Percentiles rank a stretch among this genome's conserved stretches.
Evolutionary conservation across 192 early-diverging fungal species (phyloP).

Genomic region (Backusella macrospora): DNA sequence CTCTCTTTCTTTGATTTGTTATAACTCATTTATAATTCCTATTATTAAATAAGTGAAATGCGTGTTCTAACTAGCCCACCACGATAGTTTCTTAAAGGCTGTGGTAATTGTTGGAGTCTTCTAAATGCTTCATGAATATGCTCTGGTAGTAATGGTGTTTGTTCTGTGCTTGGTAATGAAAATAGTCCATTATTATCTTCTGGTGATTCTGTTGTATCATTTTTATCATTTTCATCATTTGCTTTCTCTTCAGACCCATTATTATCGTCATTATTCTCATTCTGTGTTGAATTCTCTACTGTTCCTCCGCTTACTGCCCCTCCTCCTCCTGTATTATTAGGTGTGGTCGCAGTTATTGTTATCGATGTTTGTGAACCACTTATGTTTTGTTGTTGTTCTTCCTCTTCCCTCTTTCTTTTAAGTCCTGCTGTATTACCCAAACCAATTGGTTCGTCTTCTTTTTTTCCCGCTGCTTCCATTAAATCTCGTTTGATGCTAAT

Average conservation of each 20-base stretch:
- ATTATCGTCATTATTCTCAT: not conserved
- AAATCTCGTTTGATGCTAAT: conserved; percentile 75
- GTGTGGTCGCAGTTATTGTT: not conserved
- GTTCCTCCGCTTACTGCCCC: not conserved
- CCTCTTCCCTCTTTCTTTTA: conserved; percentile 19
- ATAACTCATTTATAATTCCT: not conserved
- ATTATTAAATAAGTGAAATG: conserved; percentile 67
- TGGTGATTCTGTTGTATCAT: conserved; percentile 33
- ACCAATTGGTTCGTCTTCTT: conserved; percentile 23
- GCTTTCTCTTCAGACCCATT: not conserved
- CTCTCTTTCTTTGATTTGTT: not conserved
- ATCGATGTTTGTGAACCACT: not conserved
- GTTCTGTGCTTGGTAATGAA: conserved; percentile 74
- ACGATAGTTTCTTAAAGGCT: conserved; percentile 77
- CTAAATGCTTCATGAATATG: conserved; percentile 97
- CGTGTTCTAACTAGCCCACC: conserved; percentile 74
- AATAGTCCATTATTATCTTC: conserved; percentile 65
- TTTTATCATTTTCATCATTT: conserved; percentile 7
- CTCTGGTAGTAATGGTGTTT: conserved; percentile 76
- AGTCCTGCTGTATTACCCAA: not conserved
- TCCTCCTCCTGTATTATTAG: not conserved
- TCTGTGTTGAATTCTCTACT: not conserved
- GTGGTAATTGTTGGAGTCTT: conserved; percentile 72
- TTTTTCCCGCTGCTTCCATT: conserved; percentile 41
- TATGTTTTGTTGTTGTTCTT: not conserved